Conservation (phyloP, 2,329 filamentous ascomycete species). For the Fusarium austroafricanum region DNA sequence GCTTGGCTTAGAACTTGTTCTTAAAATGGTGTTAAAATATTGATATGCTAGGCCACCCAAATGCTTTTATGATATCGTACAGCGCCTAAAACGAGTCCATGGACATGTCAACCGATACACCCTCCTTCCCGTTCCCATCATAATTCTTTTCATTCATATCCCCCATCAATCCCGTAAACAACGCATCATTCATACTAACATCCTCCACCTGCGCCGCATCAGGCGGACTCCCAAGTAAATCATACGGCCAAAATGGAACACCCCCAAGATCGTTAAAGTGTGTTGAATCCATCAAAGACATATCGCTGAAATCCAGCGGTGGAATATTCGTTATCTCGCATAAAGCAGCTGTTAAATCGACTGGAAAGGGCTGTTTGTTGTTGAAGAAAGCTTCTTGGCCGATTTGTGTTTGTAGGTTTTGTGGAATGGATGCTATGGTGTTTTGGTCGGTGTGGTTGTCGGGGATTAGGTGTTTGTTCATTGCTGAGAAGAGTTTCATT, state of each 20-base stretch:
- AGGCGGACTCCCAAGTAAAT: not conserved
- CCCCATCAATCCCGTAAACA: not conserved
- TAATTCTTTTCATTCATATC: not conserved
- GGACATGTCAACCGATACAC: accelerated
- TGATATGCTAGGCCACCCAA: too few species aligned
- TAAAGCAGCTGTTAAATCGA: not conserved
- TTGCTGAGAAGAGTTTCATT: not conserved
- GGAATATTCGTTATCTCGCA: constrained; percentile 27
- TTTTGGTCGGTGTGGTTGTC: not conserved
- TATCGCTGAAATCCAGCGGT: constrained; percentile 3
- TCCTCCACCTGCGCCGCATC: not conserved
- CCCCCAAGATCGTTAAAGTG: not conserved
- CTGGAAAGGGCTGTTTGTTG: not conserved
- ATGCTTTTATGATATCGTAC: not conserved
- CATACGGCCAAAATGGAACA: constrained; percentile 13
- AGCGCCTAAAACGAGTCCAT: not conserved
- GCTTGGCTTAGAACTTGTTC: too few species aligned
- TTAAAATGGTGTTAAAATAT: too few species aligned
- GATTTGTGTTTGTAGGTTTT: not conserved
- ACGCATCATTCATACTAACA: not conserved
- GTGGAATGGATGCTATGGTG: accelerated
- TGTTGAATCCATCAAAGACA: constrained; percentile 10
- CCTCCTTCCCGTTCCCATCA: accelerated
- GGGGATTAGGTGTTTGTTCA: constrained; percentile 10
- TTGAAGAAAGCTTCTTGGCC: constrained; percentile 17